Conservation (phyloP, 305 asterid species). For the Solanum chacoense region DNA sequence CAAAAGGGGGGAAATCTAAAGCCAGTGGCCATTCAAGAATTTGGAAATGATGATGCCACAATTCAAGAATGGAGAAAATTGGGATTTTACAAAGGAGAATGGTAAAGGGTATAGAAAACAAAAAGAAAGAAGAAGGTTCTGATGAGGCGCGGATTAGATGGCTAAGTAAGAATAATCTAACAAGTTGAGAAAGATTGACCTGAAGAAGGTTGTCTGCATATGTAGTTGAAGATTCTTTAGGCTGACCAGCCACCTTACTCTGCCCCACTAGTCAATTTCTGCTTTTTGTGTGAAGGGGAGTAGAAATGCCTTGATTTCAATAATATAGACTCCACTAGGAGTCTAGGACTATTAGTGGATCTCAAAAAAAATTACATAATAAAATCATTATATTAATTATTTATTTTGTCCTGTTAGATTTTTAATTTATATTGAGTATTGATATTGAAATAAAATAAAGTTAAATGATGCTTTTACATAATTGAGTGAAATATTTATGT, state of each 20-base stretch:
- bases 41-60: background rate
- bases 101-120: background rate
- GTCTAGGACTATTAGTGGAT: background rate
- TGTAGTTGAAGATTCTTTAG: background rate
- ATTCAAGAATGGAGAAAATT: background rate
- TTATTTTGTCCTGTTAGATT: background rate
- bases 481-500: background rate
- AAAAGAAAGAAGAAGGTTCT: background rate
- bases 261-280: background rate
- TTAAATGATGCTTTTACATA: background rate
- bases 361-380: background rate
- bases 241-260: background rate
- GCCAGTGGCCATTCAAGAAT: background rate
- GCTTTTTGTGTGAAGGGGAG: background rate
- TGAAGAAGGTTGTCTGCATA: background rate
- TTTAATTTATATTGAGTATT: background rate
- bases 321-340: background rate
- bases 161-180: background rate
- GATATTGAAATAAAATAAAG: background rate
- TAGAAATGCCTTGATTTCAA: background rate
- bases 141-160: background rate
- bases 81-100: background rate
- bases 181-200: background rate
- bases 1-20: background rate
- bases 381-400: background rate